phyloP scores from a whole-genome alignment of 2,329 filamentous ascomycete species.

The Trichoderma gracile region DNA sequence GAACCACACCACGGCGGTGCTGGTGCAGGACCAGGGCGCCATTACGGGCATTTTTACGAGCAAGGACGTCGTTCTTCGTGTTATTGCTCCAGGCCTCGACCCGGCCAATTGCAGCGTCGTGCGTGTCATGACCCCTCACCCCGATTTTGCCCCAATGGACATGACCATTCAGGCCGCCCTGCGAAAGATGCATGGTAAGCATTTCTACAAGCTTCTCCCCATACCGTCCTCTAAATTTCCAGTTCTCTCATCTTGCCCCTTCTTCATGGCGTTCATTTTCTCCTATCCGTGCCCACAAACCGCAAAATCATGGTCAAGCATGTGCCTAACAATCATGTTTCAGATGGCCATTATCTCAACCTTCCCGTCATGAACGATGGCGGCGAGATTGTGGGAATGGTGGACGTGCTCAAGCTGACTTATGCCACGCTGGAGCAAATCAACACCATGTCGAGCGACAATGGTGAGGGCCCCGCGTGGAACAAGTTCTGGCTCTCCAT shows the following conservation, averaged over 20 bases:
- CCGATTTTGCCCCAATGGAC: conserved; percentile 96
- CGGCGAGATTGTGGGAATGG: conserved; percentile 98
- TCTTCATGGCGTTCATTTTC: neutral
- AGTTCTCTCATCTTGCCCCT: neutral
- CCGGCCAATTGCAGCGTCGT: conserved; percentile 95
- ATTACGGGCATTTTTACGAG: conserved; percentile 99
- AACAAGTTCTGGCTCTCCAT: conserved; percentile 99
- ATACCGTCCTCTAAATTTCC: neutral
- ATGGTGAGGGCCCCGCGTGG: conserved; percentile 95
- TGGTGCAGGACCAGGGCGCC: conserved; percentile 94
- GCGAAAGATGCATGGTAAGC: conserved; percentile 95
- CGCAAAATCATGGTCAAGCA: conserved; percentile 18
- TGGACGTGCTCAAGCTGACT: conserved; percentile 96
- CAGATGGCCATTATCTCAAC: conserved; percentile 97
- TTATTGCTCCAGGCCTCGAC: conserved; percentile 94
- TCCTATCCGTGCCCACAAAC: neutral
- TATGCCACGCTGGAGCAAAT: conserved; percentile 98
- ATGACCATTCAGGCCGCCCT: conserved; percentile 99
- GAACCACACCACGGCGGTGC: conserved; percentile 93
- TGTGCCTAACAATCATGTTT: conserved; percentile 25
- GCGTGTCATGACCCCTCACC: conserved; percentile 97
- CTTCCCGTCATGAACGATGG: conserved; percentile 96
- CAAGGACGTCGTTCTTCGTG: conserved; percentile 96
- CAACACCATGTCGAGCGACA: conserved; percentile 87
- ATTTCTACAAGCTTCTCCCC: conserved; percentile 27